Conservation (phyloP, 352 stramenopile genomes). For the Bremia lactucae region DNA sequence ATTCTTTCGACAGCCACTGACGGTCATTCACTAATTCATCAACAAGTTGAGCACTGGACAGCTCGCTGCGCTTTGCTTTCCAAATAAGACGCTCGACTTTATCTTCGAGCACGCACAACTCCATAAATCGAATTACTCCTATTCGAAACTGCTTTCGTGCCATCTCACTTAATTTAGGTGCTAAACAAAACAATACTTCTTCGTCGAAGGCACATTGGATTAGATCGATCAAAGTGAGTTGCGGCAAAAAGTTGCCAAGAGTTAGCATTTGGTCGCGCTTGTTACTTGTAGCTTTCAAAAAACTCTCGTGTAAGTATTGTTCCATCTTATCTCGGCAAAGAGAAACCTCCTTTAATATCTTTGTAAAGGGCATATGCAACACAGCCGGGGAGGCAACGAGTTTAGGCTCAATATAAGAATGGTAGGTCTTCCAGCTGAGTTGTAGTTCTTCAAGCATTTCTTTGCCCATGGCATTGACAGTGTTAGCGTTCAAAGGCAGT, state of each 20-base stretch:
- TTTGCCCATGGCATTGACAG: slow-evolving; percentile 22
- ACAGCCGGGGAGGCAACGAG: neutral
- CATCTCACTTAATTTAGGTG: slow-evolving; percentile 16
- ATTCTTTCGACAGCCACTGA: slow-evolving; percentile 36
- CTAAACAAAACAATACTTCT: slow-evolving; percentile 18
- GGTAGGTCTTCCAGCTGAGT: slow-evolving; percentile 31
- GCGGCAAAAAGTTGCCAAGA: slow-evolving; percentile 18
- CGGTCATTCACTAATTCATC: slow-evolving; percentile 42
- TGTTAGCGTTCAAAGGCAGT: slow-evolving; percentile 18
- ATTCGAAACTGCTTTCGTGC: slow-evolving; percentile 13
- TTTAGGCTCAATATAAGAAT: slow-evolving; percentile 11
- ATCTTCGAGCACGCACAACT: slow-evolving; percentile 70
- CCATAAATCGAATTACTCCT: slow-evolving; percentile 25
- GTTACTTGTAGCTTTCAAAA: slow-evolving; percentile 1
- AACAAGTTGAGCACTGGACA: slow-evolving; percentile 24
- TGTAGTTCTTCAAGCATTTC: slow-evolving; percentile 35
- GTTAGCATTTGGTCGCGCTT: slow-evolving; percentile 11
- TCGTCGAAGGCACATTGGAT: slow-evolving; percentile 28
- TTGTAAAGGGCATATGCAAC: slow-evolving; percentile 8
- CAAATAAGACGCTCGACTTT: slow-evolving; percentile 38
- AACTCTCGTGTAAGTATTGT: slow-evolving; percentile 7
- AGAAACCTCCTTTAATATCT: slow-evolving; percentile 11
- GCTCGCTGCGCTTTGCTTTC: slow-evolving; percentile 3
- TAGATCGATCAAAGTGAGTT: slow-evolving; percentile 27
- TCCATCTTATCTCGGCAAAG: slow-evolving; percentile 9